Evolutionary conservation across 495 filamentous ascomycete genomes (phyloP), one percentile per base, ranked within the genome.

Genomic region (Daldinia vernicosa): DNA sequence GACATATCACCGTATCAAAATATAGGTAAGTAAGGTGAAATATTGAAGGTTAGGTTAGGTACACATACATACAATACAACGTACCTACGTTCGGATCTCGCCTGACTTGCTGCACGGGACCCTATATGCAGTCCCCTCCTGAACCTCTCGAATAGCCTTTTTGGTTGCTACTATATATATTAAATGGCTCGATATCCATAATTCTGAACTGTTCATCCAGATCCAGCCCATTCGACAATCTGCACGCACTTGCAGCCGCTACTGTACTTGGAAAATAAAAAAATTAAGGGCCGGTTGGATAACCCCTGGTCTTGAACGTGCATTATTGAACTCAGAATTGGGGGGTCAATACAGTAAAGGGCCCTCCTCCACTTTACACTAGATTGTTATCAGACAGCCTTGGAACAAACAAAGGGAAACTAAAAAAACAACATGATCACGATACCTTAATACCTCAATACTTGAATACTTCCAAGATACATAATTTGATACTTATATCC

Each of bases 211-310:
- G 30, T 66, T 64, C 51, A 45, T 56, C 50, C 57, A 69, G 70
- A 69, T 73, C 70, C 62, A 73, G 70, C 66, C 70, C 62, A 62
- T 62, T 69, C 70, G 66, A 73, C 52, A 68, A 72, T 72, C 69
- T 72, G 64, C 60, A 65, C 27, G 55, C 22, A 53, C 24, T 68
- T 43, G 17, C 17, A 24, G 43, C 33, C 40, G 32, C 68, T 66
- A 58, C 39, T 26, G n/a, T n/a, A n/a, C n/a, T n/a, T n/a, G n/a
- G n/a, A n/a, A n/a, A n/a, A n/a, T 15, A 24, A 15, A 58, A 57
- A 68, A 35, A 68, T 60, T 53, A 66, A 66, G 52, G 40, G 7
- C 66, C 60, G 61, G 55, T 65, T 51, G 27, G 26, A 50, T 56
- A 52, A 56, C 4, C 52, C 70, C 60, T 45, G 51, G 65, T 60